These are phyloP conservation scores for Silybum marianum DNA, from an alignment of 129 eudicot species.

Conservation along the genomic window DNA sequence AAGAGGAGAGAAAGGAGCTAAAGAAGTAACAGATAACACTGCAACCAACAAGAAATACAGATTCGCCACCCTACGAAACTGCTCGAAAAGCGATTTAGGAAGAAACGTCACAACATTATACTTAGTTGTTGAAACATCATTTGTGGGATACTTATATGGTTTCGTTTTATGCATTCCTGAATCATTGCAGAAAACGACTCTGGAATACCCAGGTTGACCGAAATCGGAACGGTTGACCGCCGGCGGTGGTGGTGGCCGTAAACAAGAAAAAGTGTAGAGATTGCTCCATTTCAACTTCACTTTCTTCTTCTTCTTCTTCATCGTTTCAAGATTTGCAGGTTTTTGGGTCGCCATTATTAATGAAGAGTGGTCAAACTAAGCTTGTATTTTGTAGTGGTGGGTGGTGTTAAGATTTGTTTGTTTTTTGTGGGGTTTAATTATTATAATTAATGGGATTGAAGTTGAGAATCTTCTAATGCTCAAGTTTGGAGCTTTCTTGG, in stretches of 20 bases:
- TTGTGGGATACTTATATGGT: constrained; percentile 47
- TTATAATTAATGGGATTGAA: not conserved
- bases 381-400: constrained; percentile 19
- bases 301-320: constrained; percentile 35
- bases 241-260: constrained; percentile 39
- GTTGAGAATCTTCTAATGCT: constrained; percentile 38
- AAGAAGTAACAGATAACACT: constrained; percentile 45
- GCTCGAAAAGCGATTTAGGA: constrained; percentile 55
- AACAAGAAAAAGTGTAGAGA: constrained; percentile 54
- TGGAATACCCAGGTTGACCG: constrained; percentile 54
- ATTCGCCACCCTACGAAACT: constrained; percentile 61
- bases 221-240: constrained; percentile 10
- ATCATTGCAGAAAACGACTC: constrained; percentile 52
- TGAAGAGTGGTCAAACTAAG: constrained; percentile 20
- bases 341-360: constrained; percentile 34
- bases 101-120: constrained; percentile 50
- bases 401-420: constrained; percentile 7
- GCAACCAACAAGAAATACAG: constrained; percentile 56
- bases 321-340: constrained; percentile 1
- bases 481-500: constrained; percentile 33
- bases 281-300: constrained; percentile 57
- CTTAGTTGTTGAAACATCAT: constrained; percentile 50
- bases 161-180: constrained; percentile 35
- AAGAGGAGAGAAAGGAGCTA: constrained; percentile 46
- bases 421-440: constrained; percentile 12